Percentiles rank a stretch among this genome's conserved stretches.
These are phyloP conservation scores for Yamadazyma conglobata DNA, from an alignment of 1,139 yeast species.

Conservation along the genomic window DNA sequence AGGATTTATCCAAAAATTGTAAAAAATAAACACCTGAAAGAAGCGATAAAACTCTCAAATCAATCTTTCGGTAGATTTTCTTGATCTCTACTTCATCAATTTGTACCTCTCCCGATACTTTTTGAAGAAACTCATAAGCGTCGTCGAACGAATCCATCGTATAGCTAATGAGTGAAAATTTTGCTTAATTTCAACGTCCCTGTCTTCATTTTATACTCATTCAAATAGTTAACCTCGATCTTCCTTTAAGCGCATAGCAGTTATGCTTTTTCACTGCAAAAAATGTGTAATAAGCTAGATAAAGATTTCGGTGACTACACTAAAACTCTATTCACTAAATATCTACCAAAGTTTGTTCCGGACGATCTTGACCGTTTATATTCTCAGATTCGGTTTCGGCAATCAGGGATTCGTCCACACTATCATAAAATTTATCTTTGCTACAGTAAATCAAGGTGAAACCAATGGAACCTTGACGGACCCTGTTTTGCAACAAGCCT, in stretches of 20 bases:
- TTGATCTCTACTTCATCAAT: slow-evolving; percentile 6
- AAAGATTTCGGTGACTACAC: no score
- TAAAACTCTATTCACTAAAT: no score
- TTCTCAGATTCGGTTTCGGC: not conserved
- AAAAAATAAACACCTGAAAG: slow-evolving; percentile 39
- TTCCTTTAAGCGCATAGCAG: no score
- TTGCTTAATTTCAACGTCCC: no score
- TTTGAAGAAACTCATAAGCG: slow-evolving; percentile 16
- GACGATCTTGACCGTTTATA: no score
- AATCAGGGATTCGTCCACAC: not conserved
- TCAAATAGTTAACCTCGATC: no score
- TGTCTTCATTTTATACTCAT: no score
- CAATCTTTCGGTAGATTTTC: slow-evolving; percentile 23
- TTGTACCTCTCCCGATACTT: slow-evolving; percentile 4
- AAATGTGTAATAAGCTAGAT: no score
- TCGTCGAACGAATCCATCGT: slow-evolving; percentile 14
- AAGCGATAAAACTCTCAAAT: slow-evolving; percentile 28
- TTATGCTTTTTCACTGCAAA: no score
- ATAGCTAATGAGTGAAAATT: no score
- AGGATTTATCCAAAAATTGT: slow-evolving; percentile 43
- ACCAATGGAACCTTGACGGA: slow-evolving; percentile 4
- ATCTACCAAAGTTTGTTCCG: no score
- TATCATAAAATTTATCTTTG: slow-evolving; percentile 6
- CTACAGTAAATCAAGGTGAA: slow-evolving; percentile 12
- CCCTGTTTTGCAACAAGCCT: slow-evolving; percentile 4